A percentile compares a stretch with the other conserved stretches of the same genome.
These are phyloP conservation scores for Debaryomyces coudertii DNA, from an alignment of 1,139 yeast species.

Conservation along the genomic window DNA sequence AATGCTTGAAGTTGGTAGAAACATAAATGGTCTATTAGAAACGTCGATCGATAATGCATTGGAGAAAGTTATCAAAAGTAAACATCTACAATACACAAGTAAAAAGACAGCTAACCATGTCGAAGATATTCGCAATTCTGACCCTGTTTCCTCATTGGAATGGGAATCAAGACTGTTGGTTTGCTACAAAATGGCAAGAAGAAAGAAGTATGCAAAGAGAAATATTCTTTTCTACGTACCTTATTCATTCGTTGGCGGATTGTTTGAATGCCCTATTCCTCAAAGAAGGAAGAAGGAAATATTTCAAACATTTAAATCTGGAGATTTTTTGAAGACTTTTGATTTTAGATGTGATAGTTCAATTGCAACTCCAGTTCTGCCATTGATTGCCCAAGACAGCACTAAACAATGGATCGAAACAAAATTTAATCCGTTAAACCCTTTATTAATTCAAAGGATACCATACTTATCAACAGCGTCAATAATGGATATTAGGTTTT, in stretches of 20 bases:
- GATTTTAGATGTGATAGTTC: slow-evolving; percentile 39
- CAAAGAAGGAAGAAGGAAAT: slow-evolving; percentile 23
- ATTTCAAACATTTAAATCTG: slow-evolving; percentile 20
- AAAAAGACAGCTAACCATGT: slow-evolving; percentile 22
- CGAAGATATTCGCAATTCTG: slow-evolving; percentile 24
- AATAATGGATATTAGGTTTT: slow-evolving; percentile 45
- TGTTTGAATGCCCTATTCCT: slow-evolving; percentile 56
- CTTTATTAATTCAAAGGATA: slow-evolving; percentile 47
- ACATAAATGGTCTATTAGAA: slow-evolving; percentile 14
- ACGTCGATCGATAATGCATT: slow-evolving; percentile 25
- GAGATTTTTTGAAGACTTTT: slow-evolving; percentile 22
- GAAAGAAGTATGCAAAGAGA: slow-evolving; percentile 59
- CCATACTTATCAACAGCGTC: slow-evolving; percentile 63
- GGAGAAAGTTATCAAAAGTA: slow-evolving; percentile 26
- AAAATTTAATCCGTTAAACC: slow-evolving; percentile 23
- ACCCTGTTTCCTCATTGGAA: slow-evolving; percentile 28
- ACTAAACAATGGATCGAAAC: slow-evolving; percentile 51
- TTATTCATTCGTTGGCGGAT: slow-evolving; percentile 64
- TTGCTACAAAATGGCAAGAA: slow-evolving; percentile 66
- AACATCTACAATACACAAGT: slow-evolving; percentile 32
- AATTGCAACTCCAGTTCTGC: slow-evolving; percentile 52
- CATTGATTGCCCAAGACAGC: slow-evolving; percentile 62
- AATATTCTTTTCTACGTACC: slow-evolving; percentile 57
- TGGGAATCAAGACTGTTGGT: slow-evolving; percentile 40
- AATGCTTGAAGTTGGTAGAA: slow-evolving; percentile 2